Base-by-base conservation (phyloP, 768 basidiomycete species). In the Boletus pseudo-olivaceus region DNA sequence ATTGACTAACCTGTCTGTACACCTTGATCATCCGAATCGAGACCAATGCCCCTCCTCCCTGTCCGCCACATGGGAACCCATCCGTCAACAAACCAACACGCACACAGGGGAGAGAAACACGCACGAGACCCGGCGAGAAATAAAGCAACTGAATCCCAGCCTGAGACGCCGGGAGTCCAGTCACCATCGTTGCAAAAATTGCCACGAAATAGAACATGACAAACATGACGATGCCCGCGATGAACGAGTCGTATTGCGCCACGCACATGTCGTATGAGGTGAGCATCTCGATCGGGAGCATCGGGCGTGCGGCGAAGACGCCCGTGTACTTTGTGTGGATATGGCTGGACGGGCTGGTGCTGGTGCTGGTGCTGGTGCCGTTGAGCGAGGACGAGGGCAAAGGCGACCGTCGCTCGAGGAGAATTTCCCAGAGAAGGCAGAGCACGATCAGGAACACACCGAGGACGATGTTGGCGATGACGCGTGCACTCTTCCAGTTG, bases 151-250 rank as follows among this genome's bases (percentile, higher is more conserved):
- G 79, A 27, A 74, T 66, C 33, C 79, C 81, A 20, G 77, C 70
- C 41, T 71, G 63, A 19, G 67, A 63, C n/a, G 78, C 63, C 12
- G 72, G 66, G 30, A 72, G 62, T 7, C 75, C 76, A 27, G 66
- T 65, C n/a, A 78, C 79, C 60, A 79, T 68, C 20, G 73, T 74
- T 65, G 78, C 74, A 65, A 82, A 81, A 47, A 81, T 77, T 0
- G 79, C 71, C 40, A 81, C 70, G 56, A 82, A 81, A 61, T 82
- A 82, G 63, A 81, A 80, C 72, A 76, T 75, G 47, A 78, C 78
- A 53, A 80, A 67, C 72, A 76, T 75, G 53, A 82, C 71, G 63
- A 81, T 75, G 8, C 79, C 79, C 1, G 67, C 67, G 11, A 76
- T 69, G 50, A 78, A 74, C 17, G 72, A 68, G 17, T 61, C 72